phyloP scores from a whole-genome alignment of 192 early-diverging fungal genomes.

The Irineochytrium annulatum region DNA sequence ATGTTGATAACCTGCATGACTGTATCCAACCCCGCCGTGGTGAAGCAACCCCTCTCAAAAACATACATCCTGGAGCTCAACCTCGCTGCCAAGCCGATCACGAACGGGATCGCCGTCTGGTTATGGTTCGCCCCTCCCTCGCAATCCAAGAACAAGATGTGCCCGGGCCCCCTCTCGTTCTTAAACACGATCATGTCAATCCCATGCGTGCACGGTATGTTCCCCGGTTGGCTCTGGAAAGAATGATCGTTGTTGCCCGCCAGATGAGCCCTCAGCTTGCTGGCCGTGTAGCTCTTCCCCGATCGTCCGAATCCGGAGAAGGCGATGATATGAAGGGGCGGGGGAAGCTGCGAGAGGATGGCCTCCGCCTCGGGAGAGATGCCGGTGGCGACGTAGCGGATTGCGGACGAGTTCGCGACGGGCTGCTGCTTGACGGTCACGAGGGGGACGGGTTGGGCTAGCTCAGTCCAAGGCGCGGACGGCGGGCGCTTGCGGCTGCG shows the following conservation, averaged over 20 bases:
- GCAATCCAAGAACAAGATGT: slow-evolving; percentile 49
- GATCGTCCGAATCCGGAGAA: slow-evolving; percentile 50
- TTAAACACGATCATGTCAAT: slow-evolving; percentile 51
- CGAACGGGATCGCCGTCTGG: slow-evolving; percentile 51
- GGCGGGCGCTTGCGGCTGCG: slow-evolving; percentile 16
- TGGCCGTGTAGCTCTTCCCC: slow-evolving; percentile 44
- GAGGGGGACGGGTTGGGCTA: slow-evolving; percentile 40
- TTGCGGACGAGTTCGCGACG: slow-evolving; percentile 18
- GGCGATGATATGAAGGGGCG: slow-evolving; percentile 44
- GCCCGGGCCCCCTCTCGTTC: slow-evolving; percentile 38
- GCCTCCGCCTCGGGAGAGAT: slow-evolving; percentile 42
- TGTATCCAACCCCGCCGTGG: slow-evolving; percentile 50
- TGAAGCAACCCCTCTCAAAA: slow-evolving; percentile 54
- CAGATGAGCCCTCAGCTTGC: slow-evolving; percentile 25
- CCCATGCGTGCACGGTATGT: slow-evolving; percentile 52
- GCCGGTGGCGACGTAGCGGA: slow-evolving; percentile 43
- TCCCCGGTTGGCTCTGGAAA: slow-evolving; percentile 48
- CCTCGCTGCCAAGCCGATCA: slow-evolving; percentile 53
- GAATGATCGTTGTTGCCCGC: slow-evolving; percentile 34
- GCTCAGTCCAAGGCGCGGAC: slow-evolving; percentile 26
- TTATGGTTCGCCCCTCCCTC: slow-evolving; percentile 55
- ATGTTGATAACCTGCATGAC: slow-evolving; percentile 59
- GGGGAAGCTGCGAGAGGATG: slow-evolving; percentile 36
- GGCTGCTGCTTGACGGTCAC: slow-evolving; percentile 34
- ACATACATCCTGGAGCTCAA: slow-evolving; percentile 45